phyloP scores from a whole-genome alignment of 441 rosid species.

The Sinapis alba region DNA sequence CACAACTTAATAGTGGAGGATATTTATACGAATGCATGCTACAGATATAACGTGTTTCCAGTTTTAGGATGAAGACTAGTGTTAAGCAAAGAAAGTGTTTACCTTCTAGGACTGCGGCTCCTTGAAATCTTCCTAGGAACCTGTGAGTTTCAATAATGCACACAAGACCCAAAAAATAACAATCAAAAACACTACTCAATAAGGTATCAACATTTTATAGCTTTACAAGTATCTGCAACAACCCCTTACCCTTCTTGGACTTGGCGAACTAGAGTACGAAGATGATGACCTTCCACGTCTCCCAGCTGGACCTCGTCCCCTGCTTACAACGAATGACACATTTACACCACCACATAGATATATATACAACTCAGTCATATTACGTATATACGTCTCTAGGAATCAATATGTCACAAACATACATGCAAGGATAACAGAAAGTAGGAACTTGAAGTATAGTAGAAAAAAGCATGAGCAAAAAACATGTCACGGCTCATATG shows the following conservation, averaged over 20 bases:
- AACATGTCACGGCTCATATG: not conserved
- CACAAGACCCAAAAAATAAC: not conserved
- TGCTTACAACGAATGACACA: slow-evolving; percentile 17
- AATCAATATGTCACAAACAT: not conserved
- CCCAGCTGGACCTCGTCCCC: slow-evolving; percentile 47
- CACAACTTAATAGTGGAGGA: not conserved
- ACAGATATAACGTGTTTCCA: not conserved
- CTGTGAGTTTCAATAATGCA: slow-evolving; percentile 24
- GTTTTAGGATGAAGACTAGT: slow-evolving; percentile 10
- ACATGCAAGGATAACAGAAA: not conserved
- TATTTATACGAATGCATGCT: not conserved
- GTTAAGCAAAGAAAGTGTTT: slow-evolving; percentile 10
- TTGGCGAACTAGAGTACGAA: slow-evolving; percentile 45
- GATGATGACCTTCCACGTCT: slow-evolving; percentile 46
- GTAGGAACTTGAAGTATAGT: not conserved
- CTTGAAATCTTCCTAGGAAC: slow-evolving; percentile 39
- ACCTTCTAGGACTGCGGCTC: slow-evolving; percentile 46
- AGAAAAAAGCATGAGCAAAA: not conserved
- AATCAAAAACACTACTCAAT: slow-evolving; percentile 10
- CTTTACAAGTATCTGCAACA: slow-evolving; percentile 5
- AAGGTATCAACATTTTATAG: slow-evolving; percentile 8
- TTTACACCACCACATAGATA: slow-evolving; percentile 18
- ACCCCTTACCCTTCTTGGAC: slow-evolving; percentile 40
- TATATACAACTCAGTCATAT: not conserved
- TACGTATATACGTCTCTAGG: not conserved